phyloP scores from a whole-genome alignment of 768 basidiomycete species.

The Suillus hirtellus region DNA sequence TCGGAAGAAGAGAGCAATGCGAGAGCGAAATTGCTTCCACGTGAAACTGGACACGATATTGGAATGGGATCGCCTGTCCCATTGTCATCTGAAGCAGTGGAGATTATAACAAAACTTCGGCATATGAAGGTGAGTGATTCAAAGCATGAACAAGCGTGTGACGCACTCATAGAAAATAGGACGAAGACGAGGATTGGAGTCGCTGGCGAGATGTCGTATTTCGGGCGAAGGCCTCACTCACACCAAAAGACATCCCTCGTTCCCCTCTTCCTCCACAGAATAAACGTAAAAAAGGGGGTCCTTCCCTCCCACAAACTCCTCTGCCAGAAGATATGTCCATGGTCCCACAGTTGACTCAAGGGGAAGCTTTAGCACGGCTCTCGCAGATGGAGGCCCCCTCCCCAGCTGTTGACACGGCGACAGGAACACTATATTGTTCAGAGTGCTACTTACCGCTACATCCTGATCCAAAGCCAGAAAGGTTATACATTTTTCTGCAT shows the following conservation, averaged over 20 bases:
- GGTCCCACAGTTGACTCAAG: constrained; percentile 40
- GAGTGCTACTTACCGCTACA: constrained; percentile 93
- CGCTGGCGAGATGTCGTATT: constrained; percentile 87
- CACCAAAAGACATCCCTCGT: constrained; percentile 30
- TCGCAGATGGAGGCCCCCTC: constrained; percentile 22
- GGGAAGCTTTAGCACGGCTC: constrained; percentile 49
- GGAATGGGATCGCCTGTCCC: constrained; percentile 87
- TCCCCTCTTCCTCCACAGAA: constrained; percentile 61
- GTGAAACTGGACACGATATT: constrained; percentile 85
- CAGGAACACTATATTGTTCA: constrained; percentile 67
- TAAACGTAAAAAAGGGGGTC: constrained; percentile 56
- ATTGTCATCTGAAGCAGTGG: constrained; percentile 73
- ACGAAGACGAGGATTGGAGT: constrained; percentile 87
- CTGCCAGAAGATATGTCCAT: background rate
- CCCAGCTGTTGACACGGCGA: constrained; percentile 38
- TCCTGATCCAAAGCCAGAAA: constrained; percentile 90
- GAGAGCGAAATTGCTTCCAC: constrained; percentile 56
- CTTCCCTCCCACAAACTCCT: background rate
- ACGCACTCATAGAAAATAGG: constrained; percentile 41
- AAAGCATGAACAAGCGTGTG: background rate
- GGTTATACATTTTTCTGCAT: constrained; percentile 94
- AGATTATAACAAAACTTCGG: constrained; percentile 73
- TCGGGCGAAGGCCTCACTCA: constrained; percentile 64
- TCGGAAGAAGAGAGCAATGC: constrained; percentile 9
- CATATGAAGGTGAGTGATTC: constrained; percentile 71